Evolutionary conservation across 2,329 filamentous ascomycete species (phyloP).

Genomic region (Aspergillus felis): DNA sequence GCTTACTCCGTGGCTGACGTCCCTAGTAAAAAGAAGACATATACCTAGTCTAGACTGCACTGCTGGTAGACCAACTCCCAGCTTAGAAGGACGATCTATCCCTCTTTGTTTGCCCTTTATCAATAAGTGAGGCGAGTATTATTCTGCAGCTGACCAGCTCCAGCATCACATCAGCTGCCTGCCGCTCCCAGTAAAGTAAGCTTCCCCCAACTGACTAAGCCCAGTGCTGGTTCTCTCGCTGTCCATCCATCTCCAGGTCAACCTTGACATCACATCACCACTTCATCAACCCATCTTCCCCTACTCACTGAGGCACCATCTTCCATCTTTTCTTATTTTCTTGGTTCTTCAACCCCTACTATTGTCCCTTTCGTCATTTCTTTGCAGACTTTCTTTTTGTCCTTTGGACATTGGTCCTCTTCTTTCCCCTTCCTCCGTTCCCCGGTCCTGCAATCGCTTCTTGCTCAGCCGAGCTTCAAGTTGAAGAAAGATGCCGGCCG

Average conservation of each 20-base stretch:
- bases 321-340: conserved; percentile 20
- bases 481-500: conserved; percentile 43
- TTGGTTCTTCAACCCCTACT: neutral
- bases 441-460: conserved; percentile 24
- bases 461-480: conserved; percentile 30
- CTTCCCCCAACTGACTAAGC: conserved; percentile 31
- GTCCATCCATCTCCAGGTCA: conserved; percentile 23
- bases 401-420: conserved; percentile 12
- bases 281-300: conserved; percentile 20
- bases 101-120: neutral
- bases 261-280: conserved; percentile 40
- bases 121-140: neutral
- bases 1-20: neutral
- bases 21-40: neutral
- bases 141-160: conserved; percentile 16
- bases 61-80: too few species aligned
- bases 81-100: neutral
- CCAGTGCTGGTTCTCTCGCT: conserved; percentile 27
- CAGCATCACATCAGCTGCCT: conserved; percentile 3
- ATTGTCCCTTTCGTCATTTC: conserved; percentile 13
- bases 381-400: conserved; percentile 12
- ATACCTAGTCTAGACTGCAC: neutral
- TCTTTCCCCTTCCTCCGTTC: conserved; percentile 24
- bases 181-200: conserved; percentile 22
- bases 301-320: conserved; percentile 8